Evolutionary conservation across 495 filamentous ascomycete species (phyloP).

Genomic region (Xylaria flabelliformis): DNA sequence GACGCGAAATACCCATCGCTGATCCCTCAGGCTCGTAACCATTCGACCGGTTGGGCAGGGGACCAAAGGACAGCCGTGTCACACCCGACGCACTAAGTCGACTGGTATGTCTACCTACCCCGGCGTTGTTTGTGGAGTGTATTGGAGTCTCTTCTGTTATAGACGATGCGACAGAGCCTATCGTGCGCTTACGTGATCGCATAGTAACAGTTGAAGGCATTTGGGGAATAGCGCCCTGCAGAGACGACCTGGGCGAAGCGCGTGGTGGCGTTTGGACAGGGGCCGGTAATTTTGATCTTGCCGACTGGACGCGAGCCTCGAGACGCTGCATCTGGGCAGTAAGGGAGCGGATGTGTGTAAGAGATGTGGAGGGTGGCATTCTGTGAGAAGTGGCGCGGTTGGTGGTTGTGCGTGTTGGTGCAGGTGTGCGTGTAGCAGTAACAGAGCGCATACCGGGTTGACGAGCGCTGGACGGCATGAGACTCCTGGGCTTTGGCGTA

Average conservation of each 20-base stretch:
- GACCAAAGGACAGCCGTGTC: constrained; percentile 60
- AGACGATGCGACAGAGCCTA: constrained; percentile 67
- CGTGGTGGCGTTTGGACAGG: constrained; percentile 82
- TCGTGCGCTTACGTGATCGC: constrained; percentile 72
- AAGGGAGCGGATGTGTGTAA: constrained; percentile 89
- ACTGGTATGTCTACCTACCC: constrained; percentile 54
- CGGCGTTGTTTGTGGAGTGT: constrained; percentile 37
- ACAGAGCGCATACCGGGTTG: constrained; percentile 45
- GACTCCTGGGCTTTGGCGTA: constrained; percentile 55
- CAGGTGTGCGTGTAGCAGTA: constrained; percentile 44
- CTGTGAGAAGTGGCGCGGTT: constrained; percentile 48
- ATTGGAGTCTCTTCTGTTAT: constrained; percentile 47
- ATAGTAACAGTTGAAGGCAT: constrained; percentile 81
- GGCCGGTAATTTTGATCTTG: constrained; percentile 86
- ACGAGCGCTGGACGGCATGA: constrained; percentile 41
- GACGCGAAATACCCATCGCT: constrained; percentile 54
- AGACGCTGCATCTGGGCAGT: constrained; percentile 97
- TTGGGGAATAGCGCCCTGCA: constrained; percentile 54
- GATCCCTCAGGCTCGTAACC: constrained; percentile 45
- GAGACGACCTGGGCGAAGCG: constrained; percentile 69
- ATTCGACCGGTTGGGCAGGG: constrained; percentile 51
- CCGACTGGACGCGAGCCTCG: constrained; percentile 92
- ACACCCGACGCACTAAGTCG: constrained; percentile 61
- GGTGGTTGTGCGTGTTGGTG: constrained; percentile 38
- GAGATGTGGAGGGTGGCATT: constrained; percentile 80